Base-by-base conservation (phyloP, 257 asterid species). In the Lantana camara region DNA sequence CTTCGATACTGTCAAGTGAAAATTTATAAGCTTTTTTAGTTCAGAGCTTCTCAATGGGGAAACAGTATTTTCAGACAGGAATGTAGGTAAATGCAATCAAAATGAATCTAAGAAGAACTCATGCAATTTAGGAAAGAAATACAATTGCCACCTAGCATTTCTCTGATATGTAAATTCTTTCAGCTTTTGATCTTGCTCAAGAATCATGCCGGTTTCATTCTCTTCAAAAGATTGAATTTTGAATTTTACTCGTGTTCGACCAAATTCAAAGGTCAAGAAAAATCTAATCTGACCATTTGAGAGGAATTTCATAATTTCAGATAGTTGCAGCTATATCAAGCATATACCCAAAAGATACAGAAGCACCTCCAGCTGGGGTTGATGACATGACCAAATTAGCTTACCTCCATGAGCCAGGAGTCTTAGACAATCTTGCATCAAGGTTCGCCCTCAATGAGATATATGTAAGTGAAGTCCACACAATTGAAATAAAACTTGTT, bases 301-400 rank as follows among this genome's bases (percentile, higher is more conserved):
- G 51, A 9, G 47, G 40, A 52, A 49, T 27, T 27, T 49, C 35
- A 48, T 22, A 1, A 34, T 68, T 74, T 16, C 97, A 91, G 97
- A 81, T 83, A 63, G 82, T 84, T 68, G 88, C 89, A 76, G 77
- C 94, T 55, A 88, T 91, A 82, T 77, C 91, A 22, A 88, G 93
- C 69, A 88, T 91, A 80, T 85, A 88, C 71, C 97, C 97, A n/a
- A 91, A 91, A 74, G 97, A 88, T 59, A 81, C 80, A 0, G 97
- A 91, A 69, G 96, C 96, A 44, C 95, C 97, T 38, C 96, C 93
- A 56, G 86, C 95, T 11, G 96, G 97, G 63, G 97, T 91, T 20
- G 97, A 91, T 76, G 97, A 91, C 70, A 91, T 91, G 97, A 88
- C 97, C 74, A 91, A 91, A 77, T 78, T 91, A 66, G 97, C 97